Base-by-base conservation (phyloP, 768 basidiomycete genomes). In the Tricholoma saponaceum region DNA sequence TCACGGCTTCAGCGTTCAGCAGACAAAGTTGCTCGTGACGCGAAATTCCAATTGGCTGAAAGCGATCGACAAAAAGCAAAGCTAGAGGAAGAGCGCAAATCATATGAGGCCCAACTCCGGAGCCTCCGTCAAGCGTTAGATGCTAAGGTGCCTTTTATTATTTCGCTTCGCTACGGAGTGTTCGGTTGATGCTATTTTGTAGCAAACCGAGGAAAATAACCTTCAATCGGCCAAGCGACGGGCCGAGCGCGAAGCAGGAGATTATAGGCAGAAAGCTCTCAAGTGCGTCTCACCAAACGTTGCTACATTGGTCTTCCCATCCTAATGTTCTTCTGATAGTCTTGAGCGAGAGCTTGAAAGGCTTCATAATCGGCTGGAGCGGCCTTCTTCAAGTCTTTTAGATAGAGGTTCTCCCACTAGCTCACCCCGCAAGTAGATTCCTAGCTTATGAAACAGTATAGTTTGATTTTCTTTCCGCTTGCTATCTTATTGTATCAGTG, bases 191-290 rank as follows among this genome's bases (percentile, higher is more conserved):
- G 22, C 46, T 33, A 32, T 52, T 7, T 58, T 25, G 13, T 53
- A 90, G 89, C 87, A 89, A 85, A 86, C 84, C 18, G 78, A 79
- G 43, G 88, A 86, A 70, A 83, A 75, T 60, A 76, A 80, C n/a
- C 74, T 91, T 3, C 83, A 86, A 62, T 77, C 87, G 10, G 82
- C 80, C 22, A 90, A 90, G 69, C 84, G 90, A 30, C 80, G 88
- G 43, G 87, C 86, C 35, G 90, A 91, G 64, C 79, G 88, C 37
- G 90, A 92, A 62, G 87, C 86, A 28, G 82, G 74, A 5, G 90
- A 92, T 61, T 83, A 82, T 64, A 88, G 83, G 69, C 87, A 90
- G 69, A 82, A 82, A 59, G 78, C 84, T 41, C 74, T 90, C 14
- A 83, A 79, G 89, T 90, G 64, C 52, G 86, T 22, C 28, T 4